A percentile compares a stretch with the other conserved stretches of the same genome.
phyloP scores from a whole-genome alignment of 2,329 filamentous ascomycete species.

The Venturia nashicola region DNA sequence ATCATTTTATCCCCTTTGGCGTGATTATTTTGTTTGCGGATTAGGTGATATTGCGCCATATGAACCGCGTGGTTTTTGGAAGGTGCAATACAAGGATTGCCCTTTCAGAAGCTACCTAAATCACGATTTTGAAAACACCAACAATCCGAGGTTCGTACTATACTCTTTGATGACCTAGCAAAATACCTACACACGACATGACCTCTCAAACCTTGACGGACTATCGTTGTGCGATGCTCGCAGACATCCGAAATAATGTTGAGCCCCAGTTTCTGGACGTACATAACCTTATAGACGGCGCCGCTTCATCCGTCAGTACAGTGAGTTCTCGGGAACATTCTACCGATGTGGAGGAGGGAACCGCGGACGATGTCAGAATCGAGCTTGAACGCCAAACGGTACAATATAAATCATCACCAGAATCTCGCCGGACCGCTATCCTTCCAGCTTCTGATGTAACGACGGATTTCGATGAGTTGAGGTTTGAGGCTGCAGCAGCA shows the following conservation, averaged over 20 bases:
- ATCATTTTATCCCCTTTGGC: not conserved
- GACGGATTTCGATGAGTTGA: conserved; percentile 20
- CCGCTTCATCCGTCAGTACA: not conserved
- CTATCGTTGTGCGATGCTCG: not conserved
- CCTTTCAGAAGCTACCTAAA: not conserved
- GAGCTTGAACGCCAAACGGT: not conserved
- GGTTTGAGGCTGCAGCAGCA: conserved; percentile 22
- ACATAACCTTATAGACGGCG: not conserved
- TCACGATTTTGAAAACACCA: not conserved
- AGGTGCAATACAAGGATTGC: not conserved
- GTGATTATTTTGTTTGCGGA: not conserved
- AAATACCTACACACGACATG: not conserved
- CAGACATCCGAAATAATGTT: not conserved
- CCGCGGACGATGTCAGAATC: not conserved
- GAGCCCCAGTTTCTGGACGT: not conserved
- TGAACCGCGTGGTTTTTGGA: not conserved
- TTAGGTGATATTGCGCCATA: conserved; percentile 4
- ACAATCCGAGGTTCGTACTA: not conserved
- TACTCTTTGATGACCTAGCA: not conserved
- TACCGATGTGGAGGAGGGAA: not conserved
- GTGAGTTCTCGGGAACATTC: not conserved
- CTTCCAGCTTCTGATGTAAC: conserved; percentile 14
- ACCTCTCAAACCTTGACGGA: not conserved
- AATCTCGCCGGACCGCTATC: not conserved
- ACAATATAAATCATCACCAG: not conserved